Evolutionary conservation across 2,329 filamentous ascomycete genomes (phyloP).

Genomic region (Orbilia ellipsospora): DNA sequence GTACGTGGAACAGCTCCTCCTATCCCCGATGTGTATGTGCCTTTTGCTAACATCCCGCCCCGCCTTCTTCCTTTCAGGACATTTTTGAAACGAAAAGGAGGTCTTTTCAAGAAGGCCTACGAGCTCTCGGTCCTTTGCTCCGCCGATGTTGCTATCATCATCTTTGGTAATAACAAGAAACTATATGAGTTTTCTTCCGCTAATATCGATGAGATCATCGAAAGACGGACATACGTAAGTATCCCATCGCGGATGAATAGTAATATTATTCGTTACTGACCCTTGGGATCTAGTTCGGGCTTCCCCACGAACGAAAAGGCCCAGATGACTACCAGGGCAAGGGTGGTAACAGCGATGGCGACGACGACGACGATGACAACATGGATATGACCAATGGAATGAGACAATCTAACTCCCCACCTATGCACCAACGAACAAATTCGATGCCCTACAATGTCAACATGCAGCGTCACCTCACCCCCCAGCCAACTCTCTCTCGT

Average conservation of each 20-base stretch:
- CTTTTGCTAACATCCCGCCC: conserved; percentile 14
- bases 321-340: conserved; percentile 90
- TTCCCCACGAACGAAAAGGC: conserved; percentile 94
- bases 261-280: not conserved
- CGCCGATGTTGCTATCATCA: conserved; percentile 97
- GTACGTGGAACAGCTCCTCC: conserved; percentile 70
- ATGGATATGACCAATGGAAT: conserved; percentile 60
- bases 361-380: conserved; percentile 80
- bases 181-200: conserved; percentile 96
- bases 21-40: not conserved
- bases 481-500: conserved; percentile 42
- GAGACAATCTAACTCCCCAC: conserved; percentile 69
- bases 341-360: conserved; percentile 76
- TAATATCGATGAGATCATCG: conserved; percentile 91
- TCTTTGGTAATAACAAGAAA: conserved; percentile 99
- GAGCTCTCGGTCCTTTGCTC: conserved; percentile 98
- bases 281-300: conserved; percentile 76
- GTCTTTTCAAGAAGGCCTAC: conserved; percentile 99
- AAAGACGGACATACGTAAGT: conserved; percentile 89
- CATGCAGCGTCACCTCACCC: conserved; percentile 50
- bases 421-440: conserved; percentile 70
- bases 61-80: conserved; percentile 70
- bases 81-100: conserved; percentile 97
- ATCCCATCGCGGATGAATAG: conserved; percentile 9
- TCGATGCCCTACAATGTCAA: conserved; percentile 43